phyloP scores from a whole-genome alignment of 352 stramenopile species.

The Plasmopara muralis region DNA sequence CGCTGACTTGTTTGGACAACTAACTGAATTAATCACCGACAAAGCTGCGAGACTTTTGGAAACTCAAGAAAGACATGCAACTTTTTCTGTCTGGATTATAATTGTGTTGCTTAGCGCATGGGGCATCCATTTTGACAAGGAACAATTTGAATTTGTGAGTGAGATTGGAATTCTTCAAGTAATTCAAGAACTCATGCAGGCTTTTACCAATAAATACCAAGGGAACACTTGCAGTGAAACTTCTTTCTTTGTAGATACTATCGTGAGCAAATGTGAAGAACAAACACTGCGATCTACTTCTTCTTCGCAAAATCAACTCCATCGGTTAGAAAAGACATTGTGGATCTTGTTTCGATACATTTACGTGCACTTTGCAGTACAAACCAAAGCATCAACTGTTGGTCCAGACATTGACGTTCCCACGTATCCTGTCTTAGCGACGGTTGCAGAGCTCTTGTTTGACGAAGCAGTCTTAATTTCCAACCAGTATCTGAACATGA shows the following conservation, averaged over 20 bases:
- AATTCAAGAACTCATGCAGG: slow-evolving; percentile 28
- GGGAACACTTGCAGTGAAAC: neutral
- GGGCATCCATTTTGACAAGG: slow-evolving; percentile 28
- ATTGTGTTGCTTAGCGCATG: slow-evolving; percentile 34
- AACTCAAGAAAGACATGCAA: slow-evolving; percentile 3
- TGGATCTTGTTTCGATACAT: slow-evolving; percentile 38
- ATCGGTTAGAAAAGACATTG: slow-evolving; percentile 22
- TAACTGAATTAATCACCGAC: slow-evolving; percentile 33
- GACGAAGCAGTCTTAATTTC: slow-evolving; percentile 18
- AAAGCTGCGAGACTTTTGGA: slow-evolving; percentile 23
- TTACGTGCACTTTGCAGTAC: slow-evolving; percentile 31
- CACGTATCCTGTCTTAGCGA: slow-evolving; percentile 19
- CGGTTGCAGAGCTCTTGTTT: slow-evolving; percentile 19
- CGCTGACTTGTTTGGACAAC: slow-evolving; percentile 23
- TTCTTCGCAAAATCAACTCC: slow-evolving; percentile 7
- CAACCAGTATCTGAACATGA: slow-evolving; percentile 8
- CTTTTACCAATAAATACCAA: slow-evolving; percentile 8
- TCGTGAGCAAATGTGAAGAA: slow-evolving; percentile 8
- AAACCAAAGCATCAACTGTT: slow-evolving; percentile 3
- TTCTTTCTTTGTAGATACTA: slow-evolving; percentile 11
- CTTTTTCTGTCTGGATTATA: slow-evolving; percentile 20
- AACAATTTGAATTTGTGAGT: slow-evolving; percentile 50
- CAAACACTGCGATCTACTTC: neutral
- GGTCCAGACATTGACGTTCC: slow-evolving; percentile 9
- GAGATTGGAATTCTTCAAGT: slow-evolving; percentile 37